Base-by-base conservation (phyloP, 2,329 filamentous ascomycete species). In the Calonectria fujianensis region DNA sequence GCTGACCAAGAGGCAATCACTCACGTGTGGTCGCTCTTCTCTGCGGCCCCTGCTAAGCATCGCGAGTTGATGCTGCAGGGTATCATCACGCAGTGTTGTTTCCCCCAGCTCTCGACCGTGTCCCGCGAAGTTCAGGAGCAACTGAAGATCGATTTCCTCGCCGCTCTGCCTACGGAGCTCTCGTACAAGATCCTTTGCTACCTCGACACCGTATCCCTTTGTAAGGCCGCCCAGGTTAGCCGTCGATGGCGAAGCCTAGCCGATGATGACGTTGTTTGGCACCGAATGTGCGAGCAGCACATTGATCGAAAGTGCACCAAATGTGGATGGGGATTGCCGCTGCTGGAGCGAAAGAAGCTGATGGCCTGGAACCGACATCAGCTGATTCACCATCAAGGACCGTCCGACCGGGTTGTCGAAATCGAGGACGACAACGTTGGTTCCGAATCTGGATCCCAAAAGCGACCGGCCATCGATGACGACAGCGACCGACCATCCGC, bases 11-110 rank as follows among this genome's bases (percentile, higher is more conserved):
- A 98, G 86, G 96, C 95, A 82, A 98, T 99, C 81, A 95, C 96
- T 41, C 96, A 98, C 82, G 96, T 98, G 71, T 99, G 97, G 97
- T 98, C 96, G 0, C 90, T 98, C 63, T 99, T 99, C 88, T 98
- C 96, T 0, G 97, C 97, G 50, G 96, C 97, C 0, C 97, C 97
- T 0, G 91, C 95, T 13, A 98, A 97, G 83, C 96, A 98, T 82
- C 93, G 97, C 79, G 96, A 98, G 77, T 90, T 99, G 74, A 98
- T 99, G 95, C 90, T 99, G 10, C 96, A 98, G 84, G 97, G 97
- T 78, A 96, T 99, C 81, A 93, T 99, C 75, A 94, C 96, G 0
- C 96, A 98, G 84, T 98, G 96, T 85, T 99, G 97, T 87, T 98
- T 99, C 82, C 96, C 97, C 1, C 97, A 99, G 82, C 91, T 99